A percentile compares a stretch with the other conserved stretches of the same genome.
phyloP scores from a whole-genome alignment of 129 eudicot species.

The Escallonia rubra region DNA sequence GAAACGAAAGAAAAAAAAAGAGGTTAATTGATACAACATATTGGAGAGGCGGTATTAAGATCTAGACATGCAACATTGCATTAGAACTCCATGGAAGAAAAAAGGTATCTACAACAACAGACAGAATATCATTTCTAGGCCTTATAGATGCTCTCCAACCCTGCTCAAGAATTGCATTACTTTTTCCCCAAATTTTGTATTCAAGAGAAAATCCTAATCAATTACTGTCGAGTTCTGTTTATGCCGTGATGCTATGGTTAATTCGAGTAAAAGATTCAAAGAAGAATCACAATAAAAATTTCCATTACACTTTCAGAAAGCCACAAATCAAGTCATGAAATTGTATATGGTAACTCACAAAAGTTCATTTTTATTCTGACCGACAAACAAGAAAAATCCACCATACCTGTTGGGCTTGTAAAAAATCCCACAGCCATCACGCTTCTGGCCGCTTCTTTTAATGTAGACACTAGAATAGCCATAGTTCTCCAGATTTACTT shows the following conservation, averaged over 20 bases:
- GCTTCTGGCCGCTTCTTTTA: slow-evolving; percentile 72
- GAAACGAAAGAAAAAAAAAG: not conserved
- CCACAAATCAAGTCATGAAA: not conserved
- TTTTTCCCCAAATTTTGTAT: too few relatives aligned
- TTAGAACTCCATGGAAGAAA: slow-evolving; percentile 1
- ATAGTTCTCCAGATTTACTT: slow-evolving; percentile 54
- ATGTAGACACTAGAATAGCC: slow-evolving; percentile 80
- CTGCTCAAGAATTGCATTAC: too few relatives aligned
- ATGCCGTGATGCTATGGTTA: too few relatives aligned
- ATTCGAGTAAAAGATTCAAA: not conserved
- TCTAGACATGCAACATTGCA: not conserved
- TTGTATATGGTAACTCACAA: not conserved
- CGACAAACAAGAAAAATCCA: not conserved
- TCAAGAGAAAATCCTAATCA: too few relatives aligned
- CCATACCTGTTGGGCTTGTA: slow-evolving; percentile 61
- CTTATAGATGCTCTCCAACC: too few relatives aligned
- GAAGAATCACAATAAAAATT: not conserved
- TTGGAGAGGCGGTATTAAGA: not conserved
- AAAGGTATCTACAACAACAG: not conserved
- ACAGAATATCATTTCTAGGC: too few relatives aligned
- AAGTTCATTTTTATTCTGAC: not conserved
- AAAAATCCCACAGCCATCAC: slow-evolving; percentile 94
- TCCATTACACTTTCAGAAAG: not conserved
- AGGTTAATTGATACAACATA: slow-evolving; percentile 8
- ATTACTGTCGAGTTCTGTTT: too few relatives aligned